Evolutionary conservation across 345 rosid species (phyloP), one percentile per base, ranked within the genome.

Genomic region (Ceriops decandra): DNA sequence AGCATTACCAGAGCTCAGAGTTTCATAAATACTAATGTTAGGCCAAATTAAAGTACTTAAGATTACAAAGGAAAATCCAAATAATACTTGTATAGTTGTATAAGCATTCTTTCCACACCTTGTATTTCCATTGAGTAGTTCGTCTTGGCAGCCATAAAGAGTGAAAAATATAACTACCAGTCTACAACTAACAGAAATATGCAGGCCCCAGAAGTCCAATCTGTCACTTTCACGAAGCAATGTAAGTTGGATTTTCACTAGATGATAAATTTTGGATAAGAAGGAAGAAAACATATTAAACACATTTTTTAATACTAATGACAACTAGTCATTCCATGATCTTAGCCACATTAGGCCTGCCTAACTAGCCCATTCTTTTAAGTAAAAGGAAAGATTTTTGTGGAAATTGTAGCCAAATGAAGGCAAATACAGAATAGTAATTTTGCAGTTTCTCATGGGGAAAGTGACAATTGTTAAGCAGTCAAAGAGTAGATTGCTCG

Each of bases 131-230:
- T 54, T 35, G 7, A 15, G 51, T 56, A 24, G 61, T 62, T 53
- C 62, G 61, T 28, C 59, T 54, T 38, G 35, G 51, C 7, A 8
- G 42, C 31, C 42, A 19, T 6, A 31, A 54, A 11, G 26, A 2
- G 4, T 9, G 17, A 33, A 33, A 10, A 32, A 59, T 63, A 53
- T 38, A 80, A 64, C 83, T 71, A 73, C 76, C 81, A 68, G 71
- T 75, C 82, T 30, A 58, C 74, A 64, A 64, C 74, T 74, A 77
- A 62, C 67, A 61, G 51, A 30, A 32, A 35, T 28, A 33, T 20
- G 31, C 47, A 54, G 7, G 58, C 33, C 38, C 57, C 28, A n/a
- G 36, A 22, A 15, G 19, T 59, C 38, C 63, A 67, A 16, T 19
- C 19, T 27, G 16, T 20, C 11, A 13, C 52, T 22, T 22, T n/a